Conservation (phyloP, 2,329 filamentous ascomycete genomes). For the Nemania sp. region DNA sequence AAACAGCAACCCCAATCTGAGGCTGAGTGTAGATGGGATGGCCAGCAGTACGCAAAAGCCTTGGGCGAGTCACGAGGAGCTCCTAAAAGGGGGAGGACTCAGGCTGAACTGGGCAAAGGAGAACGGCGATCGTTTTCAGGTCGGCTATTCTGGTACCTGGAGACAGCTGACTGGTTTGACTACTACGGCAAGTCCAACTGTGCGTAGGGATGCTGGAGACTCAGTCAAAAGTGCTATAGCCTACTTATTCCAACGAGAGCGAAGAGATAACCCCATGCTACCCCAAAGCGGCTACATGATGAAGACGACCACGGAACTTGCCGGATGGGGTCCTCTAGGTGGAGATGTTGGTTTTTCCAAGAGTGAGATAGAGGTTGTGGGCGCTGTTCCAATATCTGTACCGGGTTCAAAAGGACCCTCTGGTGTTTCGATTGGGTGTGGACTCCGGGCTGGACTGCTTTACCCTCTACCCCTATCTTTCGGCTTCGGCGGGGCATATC, state of each 20-base stretch:
- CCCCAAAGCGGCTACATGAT: conserved; percentile 81
- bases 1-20: conserved; percentile 79
- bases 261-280: conserved; percentile 82
- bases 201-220: conserved; percentile 86
- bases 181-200: conserved; percentile 75
- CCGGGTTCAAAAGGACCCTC: conserved; percentile 70
- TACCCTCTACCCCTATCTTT: conserved; percentile 76
- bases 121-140: conserved; percentile 70
- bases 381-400: conserved; percentile 73
- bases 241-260: conserved; percentile 80
- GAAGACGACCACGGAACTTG: conserved; percentile 80
- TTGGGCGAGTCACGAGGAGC: conserved; percentile 94
- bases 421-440: conserved; percentile 81
- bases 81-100: conserved; percentile 74
- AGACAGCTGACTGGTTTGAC: conserved; percentile 83
- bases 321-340: conserved; percentile 79
- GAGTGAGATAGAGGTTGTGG: conserved; percentile 81
- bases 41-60: conserved; percentile 85
- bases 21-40: conserved; percentile 77
- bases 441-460: conserved; percentile 79
- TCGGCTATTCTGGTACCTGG: conserved; percentile 84
- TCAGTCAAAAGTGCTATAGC: conserved; percentile 85
- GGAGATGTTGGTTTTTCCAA: conserved; percentile 96
- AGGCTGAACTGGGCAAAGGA: conserved; percentile 75
- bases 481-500: conserved; percentile 56